Evolutionary conservation across 495 filamentous ascomycete genomes (phyloP).

Genomic region (Penicillium subrubescens): DNA sequence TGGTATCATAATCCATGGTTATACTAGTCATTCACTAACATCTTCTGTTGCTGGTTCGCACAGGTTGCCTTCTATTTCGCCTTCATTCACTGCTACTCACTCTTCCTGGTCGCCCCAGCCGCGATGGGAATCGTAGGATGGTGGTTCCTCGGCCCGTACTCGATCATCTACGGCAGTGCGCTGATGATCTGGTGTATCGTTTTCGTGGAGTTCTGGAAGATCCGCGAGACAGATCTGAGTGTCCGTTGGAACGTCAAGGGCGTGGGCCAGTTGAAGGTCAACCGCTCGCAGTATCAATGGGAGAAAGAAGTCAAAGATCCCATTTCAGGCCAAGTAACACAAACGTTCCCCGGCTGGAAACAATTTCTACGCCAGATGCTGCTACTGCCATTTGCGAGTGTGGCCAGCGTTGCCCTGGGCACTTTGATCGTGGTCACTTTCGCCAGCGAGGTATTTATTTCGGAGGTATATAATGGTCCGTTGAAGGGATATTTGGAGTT

Average conservation of each 20-base stretch:
- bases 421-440: slow-evolving; percentile 81
- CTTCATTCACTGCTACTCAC: slow-evolving; percentile 88
- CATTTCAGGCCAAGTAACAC: slow-evolving; percentile 76
- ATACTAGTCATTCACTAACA: no score
- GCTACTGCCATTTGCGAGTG: slow-evolving; percentile 82
- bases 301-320: slow-evolving; percentile 77
- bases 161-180: slow-evolving; percentile 72
- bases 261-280: slow-evolving; percentile 78
- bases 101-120: slow-evolving; percentile 81
- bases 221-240: slow-evolving; percentile 86
- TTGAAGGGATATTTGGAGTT: slow-evolving; percentile 83
- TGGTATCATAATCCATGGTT: no score
- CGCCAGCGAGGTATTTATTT: slow-evolving; percentile 89
- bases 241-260: slow-evolving; percentile 88
- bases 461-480: slow-evolving; percentile 86
- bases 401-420: slow-evolving; percentile 71
- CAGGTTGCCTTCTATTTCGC: slow-evolving; percentile 93
- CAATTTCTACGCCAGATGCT: slow-evolving; percentile 76
- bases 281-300: slow-evolving; percentile 73
- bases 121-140: slow-evolving; percentile 74
- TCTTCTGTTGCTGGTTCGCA: background rate
- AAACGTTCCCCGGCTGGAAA: slow-evolving; percentile 74
- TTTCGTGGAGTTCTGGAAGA: slow-evolving; percentile 97
- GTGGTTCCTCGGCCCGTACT: slow-evolving; percentile 80
- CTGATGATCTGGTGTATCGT: slow-evolving; percentile 82